Percentiles rank a stretch among this genome's conserved stretches.
Conservation (phyloP, 306 rosid species). For the Myrica gale region DNA sequence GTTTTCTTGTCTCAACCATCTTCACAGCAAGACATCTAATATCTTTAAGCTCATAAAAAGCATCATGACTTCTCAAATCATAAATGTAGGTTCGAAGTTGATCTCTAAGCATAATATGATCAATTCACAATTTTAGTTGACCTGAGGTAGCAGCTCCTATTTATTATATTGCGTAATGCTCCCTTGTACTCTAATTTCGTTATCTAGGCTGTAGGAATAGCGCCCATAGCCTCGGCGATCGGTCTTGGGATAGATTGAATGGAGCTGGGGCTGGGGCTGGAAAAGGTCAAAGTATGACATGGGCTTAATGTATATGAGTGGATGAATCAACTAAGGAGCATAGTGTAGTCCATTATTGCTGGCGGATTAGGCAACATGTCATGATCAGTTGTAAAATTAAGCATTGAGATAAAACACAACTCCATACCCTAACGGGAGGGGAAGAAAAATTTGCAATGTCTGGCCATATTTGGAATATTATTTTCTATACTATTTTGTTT, state of each 20-base stretch:
- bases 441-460: too few relatives aligned
- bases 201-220: neutral
- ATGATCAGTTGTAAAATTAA: too few relatives aligned
- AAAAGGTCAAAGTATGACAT: neutral
- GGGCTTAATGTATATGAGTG: conserved; percentile 6
- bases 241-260: neutral
- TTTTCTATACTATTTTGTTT: too few relatives aligned
- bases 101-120: too few relatives aligned
- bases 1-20: too few relatives aligned
- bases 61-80: too few relatives aligned
- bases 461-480: too few relatives aligned
- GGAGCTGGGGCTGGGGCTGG: neutral
- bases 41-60: too few relatives aligned
- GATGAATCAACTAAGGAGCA: neutral
- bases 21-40: too few relatives aligned
- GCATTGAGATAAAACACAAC: too few relatives aligned
- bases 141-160: conserved; percentile 7
- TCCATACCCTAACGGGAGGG: too few relatives aligned
- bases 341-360: conserved; percentile 8
- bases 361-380: neutral
- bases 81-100: too few relatives aligned
- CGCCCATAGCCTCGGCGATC: neutral
- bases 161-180: neutral
- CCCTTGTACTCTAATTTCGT: conserved; percentile 19
- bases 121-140: conserved; percentile 59